Conservation (phyloP, 352 stramenopile species). For the Globisporangium sylvaticum region DNA sequence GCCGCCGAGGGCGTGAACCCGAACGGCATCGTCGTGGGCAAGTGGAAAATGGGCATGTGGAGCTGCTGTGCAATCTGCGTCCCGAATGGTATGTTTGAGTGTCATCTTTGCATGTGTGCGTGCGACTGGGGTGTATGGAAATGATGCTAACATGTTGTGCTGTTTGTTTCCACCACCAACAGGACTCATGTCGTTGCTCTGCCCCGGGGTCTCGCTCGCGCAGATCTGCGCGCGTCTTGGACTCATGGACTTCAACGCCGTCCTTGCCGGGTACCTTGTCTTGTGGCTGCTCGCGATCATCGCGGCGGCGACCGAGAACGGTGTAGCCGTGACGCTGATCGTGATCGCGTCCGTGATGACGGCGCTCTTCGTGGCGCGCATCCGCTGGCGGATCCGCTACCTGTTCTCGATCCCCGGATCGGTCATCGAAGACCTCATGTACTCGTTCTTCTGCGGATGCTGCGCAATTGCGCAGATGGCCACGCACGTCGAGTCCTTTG, state of each 20-base stretch:
- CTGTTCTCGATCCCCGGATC: constrained; percentile 49
- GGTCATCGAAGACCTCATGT: constrained; percentile 32
- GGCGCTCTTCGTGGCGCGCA: constrained; percentile 32
- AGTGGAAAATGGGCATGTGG: constrained; percentile 31
- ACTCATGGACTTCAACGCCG: constrained; percentile 31
- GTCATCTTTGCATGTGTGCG: neutral
- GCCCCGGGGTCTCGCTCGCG: constrained; percentile 34
- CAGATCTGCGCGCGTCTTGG: constrained; percentile 42
- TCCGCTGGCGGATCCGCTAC: constrained; percentile 51
- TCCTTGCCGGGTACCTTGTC: constrained; percentile 30
- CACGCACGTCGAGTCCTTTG: constrained; percentile 42
- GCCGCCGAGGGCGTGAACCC: constrained; percentile 22
- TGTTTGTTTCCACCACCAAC: neutral
- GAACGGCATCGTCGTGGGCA: constrained; percentile 28
- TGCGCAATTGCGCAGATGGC: constrained; percentile 51
- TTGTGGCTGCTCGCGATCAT: constrained; percentile 33
- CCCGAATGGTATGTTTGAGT: constrained; percentile 21
- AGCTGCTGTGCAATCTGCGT: constrained; percentile 17
- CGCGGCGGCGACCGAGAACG: constrained; percentile 20
- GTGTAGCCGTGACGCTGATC: constrained; percentile 28
- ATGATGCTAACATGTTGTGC: neutral
- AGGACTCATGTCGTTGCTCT: constrained; percentile 26
- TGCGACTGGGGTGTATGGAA: neutral
- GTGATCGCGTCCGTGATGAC: constrained; percentile 31
- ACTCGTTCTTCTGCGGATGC: constrained; percentile 33